A percentile compares a stretch with the other conserved stretches of the same genome.
phyloP scores from a whole-genome alignment of 1,284 basidiomycete genomes.

The Ganoderma sinense region DNA sequence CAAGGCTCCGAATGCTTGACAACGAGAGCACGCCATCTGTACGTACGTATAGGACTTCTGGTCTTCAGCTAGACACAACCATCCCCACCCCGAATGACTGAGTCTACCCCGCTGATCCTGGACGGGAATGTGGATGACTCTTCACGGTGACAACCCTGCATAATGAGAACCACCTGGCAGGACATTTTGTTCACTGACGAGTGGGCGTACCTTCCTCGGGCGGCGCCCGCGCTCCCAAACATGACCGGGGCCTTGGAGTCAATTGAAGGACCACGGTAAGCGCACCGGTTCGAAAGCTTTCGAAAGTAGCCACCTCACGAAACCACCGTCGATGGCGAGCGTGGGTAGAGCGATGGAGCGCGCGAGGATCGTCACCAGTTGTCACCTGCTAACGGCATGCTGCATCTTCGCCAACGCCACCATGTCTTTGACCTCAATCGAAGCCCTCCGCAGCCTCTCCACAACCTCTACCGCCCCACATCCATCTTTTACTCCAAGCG shows the following conservation, averaged over 20 bases:
- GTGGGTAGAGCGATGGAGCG: background rate
- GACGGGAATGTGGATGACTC: background rate
- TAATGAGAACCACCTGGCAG: background rate
- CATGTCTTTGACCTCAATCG: constrained; percentile 13
- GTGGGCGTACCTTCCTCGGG: background rate
- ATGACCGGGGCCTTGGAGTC: background rate
- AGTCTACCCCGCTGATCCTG: background rate
- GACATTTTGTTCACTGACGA: background rate
- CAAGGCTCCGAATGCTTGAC: background rate
- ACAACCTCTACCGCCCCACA: background rate
- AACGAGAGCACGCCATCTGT: background rate
- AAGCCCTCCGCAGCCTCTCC: constrained; percentile 5
- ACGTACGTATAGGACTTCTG: background rate
- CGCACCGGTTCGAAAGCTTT: too few relatives aligned
- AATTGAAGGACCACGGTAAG: background rate
- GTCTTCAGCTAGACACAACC: background rate
- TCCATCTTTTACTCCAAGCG: constrained; percentile 11
- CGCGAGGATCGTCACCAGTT: background rate
- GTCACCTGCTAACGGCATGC: background rate
- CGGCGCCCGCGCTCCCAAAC: background rate
- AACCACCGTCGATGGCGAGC: background rate
- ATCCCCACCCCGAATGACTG: background rate
- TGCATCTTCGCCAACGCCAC: constrained; percentile 11
- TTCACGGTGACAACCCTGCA: background rate
- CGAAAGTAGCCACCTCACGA: background rate